Evolutionary conservation across 768 basidiomycete genomes (phyloP), one percentile per base, ranked within the genome.

Genomic region (Lactarius quietus): DNA sequence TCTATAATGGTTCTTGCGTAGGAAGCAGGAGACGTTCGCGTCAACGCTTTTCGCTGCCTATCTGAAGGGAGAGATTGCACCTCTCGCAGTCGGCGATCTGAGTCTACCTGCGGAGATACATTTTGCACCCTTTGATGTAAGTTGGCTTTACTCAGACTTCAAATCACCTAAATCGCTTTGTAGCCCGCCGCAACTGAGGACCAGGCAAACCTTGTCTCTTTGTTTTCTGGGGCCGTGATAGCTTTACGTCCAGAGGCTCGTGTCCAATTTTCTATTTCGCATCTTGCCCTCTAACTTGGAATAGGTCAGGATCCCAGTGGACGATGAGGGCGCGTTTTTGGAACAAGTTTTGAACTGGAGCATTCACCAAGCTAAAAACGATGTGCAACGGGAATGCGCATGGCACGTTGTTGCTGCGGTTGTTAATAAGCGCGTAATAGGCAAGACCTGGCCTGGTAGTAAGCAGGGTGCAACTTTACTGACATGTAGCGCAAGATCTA

Each of bases 351-450:
- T 91, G 15, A 70, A 74, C 9, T 95, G 91, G 91, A 80, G 81
- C 45, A 75, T 91, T 26, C 70, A 76, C 7, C 70, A 74, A 14
- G 77, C 82, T 4, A 80, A 81, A 20, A 83, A 77, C 57, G 75
- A 78, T 52, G 68, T 82, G 0, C 89, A 91, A 72, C 78, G 79
- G 67, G 80, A 82, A 35, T 81, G 86, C 31, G 83, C 81, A 2
- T 79, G 83, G 70, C 82, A 86, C 43, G 70, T 86, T 3, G 73
- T 93, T 20, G 81, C 88, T 1, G 83, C 87, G 0, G 76, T 91
- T n/a, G 75, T 94, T 31, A 97, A 98, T 74, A 93, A 94, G 74
- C 84, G 86, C 41, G 78, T 80, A 12, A 81, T 86, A 45, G 86
- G 95, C 93, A 56, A 67, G 82, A 26, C 4, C 31, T 23, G 3